A percentile compares a stretch with the other conserved stretches of the same genome.
Evolutionary conservation across 2,329 filamentous ascomycete species (phyloP).

Genomic region (Aspergillus spinulosporus): DNA sequence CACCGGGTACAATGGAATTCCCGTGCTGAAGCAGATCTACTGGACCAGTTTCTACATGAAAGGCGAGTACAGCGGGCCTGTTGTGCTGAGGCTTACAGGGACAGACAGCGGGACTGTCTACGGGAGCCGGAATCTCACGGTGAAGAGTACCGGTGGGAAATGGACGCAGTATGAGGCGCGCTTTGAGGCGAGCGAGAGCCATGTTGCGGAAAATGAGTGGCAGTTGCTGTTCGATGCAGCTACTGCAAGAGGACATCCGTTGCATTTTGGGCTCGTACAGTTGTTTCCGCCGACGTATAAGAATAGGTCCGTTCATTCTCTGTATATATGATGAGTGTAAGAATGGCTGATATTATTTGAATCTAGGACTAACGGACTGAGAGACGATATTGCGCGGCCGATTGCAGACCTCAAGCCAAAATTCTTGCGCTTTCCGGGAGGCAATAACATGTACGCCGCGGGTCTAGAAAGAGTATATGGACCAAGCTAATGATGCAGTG

Average conservation of each 20-base stretch:
- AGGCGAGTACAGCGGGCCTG: conserved; percentile 29
- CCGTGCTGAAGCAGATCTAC: conserved; percentile 30
- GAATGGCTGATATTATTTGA: neutral
- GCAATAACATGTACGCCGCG: conserved; percentile 57
- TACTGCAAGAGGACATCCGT: conserved; percentile 20
- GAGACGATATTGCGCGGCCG: conserved; percentile 56
- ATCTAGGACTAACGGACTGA: conserved; percentile 53
- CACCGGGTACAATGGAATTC: conserved; percentile 39
- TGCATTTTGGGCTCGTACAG: conserved; percentile 31
- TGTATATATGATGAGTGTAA: neutral
- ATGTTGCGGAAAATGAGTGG: conserved; percentile 32
- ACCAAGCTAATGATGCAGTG: conserved; percentile 18
- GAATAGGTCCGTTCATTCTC: conserved; percentile 15
- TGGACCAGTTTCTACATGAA: conserved; percentile 35
- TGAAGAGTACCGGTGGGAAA: conserved; percentile 20
- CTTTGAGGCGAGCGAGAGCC: conserved; percentile 25
- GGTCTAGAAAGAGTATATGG: too few species aligned
- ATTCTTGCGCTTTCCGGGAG: conserved; percentile 65
- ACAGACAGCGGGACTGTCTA: conserved; percentile 27
- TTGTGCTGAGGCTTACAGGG: conserved; percentile 31
- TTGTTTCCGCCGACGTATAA: conserved; percentile 31
- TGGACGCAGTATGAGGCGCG: conserved; percentile 27
- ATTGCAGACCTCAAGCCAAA: conserved; percentile 55
- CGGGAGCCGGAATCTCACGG: conserved; percentile 29
- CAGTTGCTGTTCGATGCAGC: conserved; percentile 29